A percentile compares a stretch with the other conserved stretches of the same genome.
Conservation (phyloP, 352 stramenopile species). For the Pythium brachiatum region DNA sequence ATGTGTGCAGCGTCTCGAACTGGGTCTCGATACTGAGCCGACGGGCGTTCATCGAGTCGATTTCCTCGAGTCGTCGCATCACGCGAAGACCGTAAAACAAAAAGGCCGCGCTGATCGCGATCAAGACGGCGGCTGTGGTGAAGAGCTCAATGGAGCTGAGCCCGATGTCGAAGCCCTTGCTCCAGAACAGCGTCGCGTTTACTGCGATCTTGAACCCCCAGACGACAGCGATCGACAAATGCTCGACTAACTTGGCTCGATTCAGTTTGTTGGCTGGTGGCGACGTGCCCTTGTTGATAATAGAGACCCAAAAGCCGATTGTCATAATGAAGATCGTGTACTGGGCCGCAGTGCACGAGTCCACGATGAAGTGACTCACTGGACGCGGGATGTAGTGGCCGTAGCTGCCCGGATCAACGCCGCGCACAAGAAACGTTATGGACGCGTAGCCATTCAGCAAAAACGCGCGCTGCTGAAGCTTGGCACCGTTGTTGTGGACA, state of each 20-base stretch:
- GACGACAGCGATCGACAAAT: conserved; percentile 27
- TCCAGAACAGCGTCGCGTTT: conserved; percentile 30
- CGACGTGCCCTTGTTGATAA: conserved; percentile 47
- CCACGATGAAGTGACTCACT: conserved; percentile 40
- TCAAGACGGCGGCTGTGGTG: conserved; percentile 20
- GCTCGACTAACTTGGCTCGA: conserved; percentile 32
- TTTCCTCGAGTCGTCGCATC: conserved; percentile 41
- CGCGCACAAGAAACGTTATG: conserved; percentile 52
- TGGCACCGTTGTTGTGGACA: conserved; percentile 27
- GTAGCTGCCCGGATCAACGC: conserved; percentile 52
- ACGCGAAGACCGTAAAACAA: conserved; percentile 32
- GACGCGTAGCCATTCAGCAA: conserved; percentile 46
- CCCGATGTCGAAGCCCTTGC: conserved; percentile 35
- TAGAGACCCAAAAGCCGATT: conserved; percentile 52
- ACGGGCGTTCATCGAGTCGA: conserved; percentile 33
- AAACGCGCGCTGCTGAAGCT: conserved; percentile 53
- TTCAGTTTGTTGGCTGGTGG: conserved; percentile 26
- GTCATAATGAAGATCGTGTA: conserved; percentile 62
- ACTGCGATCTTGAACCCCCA: conserved; percentile 39
- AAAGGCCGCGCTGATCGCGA: conserved; percentile 30
- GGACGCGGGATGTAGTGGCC: conserved; percentile 41
- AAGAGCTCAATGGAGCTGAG: conserved; percentile 33
- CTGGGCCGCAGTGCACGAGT: conserved; percentile 59
- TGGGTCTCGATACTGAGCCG: conserved; percentile 21
- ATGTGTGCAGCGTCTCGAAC: conserved; percentile 22